phyloP scores from a whole-genome alignment of 2,329 filamentous ascomycete genomes.

The Trichoderma sp. region DNA sequence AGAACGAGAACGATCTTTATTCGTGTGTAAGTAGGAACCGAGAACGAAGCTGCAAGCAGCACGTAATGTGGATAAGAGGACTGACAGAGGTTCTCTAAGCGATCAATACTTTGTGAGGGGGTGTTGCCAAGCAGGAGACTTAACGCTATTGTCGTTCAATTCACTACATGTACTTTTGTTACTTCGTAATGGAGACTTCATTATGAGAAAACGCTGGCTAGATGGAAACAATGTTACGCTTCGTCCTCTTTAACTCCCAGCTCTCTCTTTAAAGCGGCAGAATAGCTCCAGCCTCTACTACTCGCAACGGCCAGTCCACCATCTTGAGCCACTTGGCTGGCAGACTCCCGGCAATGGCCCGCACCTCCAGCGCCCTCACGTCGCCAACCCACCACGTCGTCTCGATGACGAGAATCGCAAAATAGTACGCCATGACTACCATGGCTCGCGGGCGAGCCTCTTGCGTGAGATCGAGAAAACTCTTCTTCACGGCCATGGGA shows the following conservation, averaged over 20 bases:
- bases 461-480: slow-evolving; percentile 26
- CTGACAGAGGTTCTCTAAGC: background rate
- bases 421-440: slow-evolving; percentile 30
- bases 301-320: slow-evolving; percentile 24
- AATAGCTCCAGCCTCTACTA: slow-evolving; percentile 5
- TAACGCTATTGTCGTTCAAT: background rate
- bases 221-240: background rate
- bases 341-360: slow-evolving; percentile 19
- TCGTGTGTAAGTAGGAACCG: background rate
- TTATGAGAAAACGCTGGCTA: background rate
- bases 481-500: slow-evolving; percentile 28
- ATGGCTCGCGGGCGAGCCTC: slow-evolving; percentile 27
- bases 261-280: background rate
- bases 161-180: background rate
- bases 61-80: background rate
- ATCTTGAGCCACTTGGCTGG: slow-evolving; percentile 23
- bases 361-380: slow-evolving; percentile 24
- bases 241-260: background rate
- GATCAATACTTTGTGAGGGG: background rate
- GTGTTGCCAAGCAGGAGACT: background rate
- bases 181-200: background rate
- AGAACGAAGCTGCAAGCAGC: slow-evolving; percentile 23
- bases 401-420: slow-evolving; percentile 26
- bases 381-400: slow-evolving; percentile 29
- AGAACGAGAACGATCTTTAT: slow-evolving; percentile 25